Percentiles rank a stretch among this genome's conserved stretches.
These are phyloP conservation scores for rapeseed (Brassica napus) DNA, from an alignment of 345 rosid genomes.

Conservation along the genomic window DNA sequence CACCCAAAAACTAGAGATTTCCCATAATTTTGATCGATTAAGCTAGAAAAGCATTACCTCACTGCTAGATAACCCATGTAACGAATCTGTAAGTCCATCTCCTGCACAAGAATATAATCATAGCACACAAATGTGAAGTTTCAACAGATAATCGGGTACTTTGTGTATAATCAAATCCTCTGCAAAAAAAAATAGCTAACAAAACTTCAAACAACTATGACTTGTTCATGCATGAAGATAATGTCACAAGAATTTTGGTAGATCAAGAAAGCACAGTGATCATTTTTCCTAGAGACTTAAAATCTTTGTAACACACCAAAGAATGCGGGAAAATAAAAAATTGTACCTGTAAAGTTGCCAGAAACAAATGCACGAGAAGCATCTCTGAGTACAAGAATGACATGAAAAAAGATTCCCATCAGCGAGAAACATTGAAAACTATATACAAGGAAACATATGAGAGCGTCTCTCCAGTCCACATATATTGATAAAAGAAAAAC, in stretches of 20 bases:
- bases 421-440: slow-evolving; percentile 12
- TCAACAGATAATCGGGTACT: slow-evolving; percentile 11
- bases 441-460: slow-evolving; percentile 2
- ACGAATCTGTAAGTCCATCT: slow-evolving; percentile 87
- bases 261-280: background rate
- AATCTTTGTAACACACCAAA: background rate
- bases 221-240: slow-evolving; percentile 2
- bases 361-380: slow-evolving; percentile 96
- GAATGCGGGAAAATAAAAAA: background rate
- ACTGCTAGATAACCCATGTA: slow-evolving; percentile 72
- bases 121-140: slow-evolving; percentile 5
- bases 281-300: background rate
- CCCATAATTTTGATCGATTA: background rate
- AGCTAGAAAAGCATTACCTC: slow-evolving; percentile 53
- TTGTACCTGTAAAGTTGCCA: slow-evolving; percentile 91
- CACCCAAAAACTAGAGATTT: slow-evolving; percentile 2
- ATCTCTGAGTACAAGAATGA: slow-evolving; percentile 51
- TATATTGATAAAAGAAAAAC: slow-evolving; percentile 5
- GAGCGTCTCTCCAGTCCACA: background rate
- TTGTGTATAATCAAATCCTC: background rate
- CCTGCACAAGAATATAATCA: slow-evolving; percentile 51
- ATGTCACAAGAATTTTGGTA: background rate
- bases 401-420: slow-evolving; percentile 15
- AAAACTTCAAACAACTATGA: background rate
- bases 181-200: background rate